Evolutionary conservation across 441 rosid species (phyloP).

Genomic region (Brassica hybrid): DNA sequence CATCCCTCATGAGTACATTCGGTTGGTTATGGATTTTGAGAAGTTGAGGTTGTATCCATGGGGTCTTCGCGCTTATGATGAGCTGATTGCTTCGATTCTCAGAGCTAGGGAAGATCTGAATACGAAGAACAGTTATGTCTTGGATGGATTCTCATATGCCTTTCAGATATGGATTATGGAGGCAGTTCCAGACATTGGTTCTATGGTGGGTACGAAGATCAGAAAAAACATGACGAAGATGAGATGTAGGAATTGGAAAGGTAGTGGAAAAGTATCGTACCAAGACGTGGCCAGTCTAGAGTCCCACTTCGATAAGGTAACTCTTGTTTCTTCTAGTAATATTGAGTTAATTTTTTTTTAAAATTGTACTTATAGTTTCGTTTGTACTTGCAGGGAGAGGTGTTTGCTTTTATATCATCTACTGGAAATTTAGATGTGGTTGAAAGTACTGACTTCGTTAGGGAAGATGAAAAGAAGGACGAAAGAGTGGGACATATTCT

Average conservation of each 20-base stretch:
- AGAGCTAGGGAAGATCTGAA: background rate
- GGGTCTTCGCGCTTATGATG: background rate
- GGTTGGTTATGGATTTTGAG: background rate
- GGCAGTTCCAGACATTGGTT: background rate
- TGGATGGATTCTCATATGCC: background rate
- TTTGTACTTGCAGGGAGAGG: background rate
- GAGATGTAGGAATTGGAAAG: background rate
- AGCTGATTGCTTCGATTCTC: background rate
- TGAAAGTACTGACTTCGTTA: background rate
- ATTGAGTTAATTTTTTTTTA: no score
- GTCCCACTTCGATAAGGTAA: background rate
- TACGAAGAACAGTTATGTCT: background rate
- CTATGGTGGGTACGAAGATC: background rate
- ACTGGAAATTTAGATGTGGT: background rate
- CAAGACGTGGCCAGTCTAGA: background rate
- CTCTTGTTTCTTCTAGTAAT: no score
- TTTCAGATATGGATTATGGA: background rate
- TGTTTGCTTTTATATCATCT: background rate
- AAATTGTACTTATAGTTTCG: background rate
- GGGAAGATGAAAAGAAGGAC: background rate
- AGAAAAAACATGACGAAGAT: background rate
- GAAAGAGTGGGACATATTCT: background rate
- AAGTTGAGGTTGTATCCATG: background rate
- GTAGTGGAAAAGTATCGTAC: background rate
- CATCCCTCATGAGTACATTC: background rate